Percentiles rank a stretch among this genome's conserved stretches.
Conservation (phyloP, 805 yeast genomes). For the Candida succiphila region DNA sequence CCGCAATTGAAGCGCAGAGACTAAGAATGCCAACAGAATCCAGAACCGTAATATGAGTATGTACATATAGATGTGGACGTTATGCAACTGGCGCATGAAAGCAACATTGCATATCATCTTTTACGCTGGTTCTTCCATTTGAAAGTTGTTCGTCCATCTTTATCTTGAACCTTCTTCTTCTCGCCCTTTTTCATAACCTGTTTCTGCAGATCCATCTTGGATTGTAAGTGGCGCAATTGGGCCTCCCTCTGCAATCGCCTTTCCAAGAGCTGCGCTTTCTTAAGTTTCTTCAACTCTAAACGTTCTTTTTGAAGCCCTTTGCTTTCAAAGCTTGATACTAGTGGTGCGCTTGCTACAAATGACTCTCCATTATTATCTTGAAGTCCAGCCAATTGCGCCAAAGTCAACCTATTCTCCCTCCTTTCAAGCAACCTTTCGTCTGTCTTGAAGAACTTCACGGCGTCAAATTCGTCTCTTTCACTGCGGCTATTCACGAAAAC, state of each 20-base stretch:
- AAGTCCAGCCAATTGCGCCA: conserved; percentile 44
- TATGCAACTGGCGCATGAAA: no score
- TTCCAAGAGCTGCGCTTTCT: conserved; percentile 50
- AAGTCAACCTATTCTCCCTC: conserved; percentile 62
- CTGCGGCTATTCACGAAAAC: conserved; percentile 67
- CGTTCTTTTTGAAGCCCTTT: conserved; percentile 9
- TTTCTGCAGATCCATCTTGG: conserved; percentile 65
- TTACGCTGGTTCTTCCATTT: conserved; percentile 84
- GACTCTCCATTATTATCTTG: conserved; percentile 23
- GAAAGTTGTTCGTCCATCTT: conserved; percentile 59
- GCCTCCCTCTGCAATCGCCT: conserved; percentile 59
- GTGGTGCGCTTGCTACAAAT: conserved; percentile 6
- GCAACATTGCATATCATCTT: no score
- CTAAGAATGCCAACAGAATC: no score
- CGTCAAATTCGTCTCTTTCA: conserved; percentile 47
- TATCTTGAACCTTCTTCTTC: conserved; percentile 62
- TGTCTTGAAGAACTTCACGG: conserved; percentile 63
- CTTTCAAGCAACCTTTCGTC: conserved; percentile 50
- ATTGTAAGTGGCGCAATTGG: conserved; percentile 59
- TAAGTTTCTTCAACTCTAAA: conserved; percentile 42
- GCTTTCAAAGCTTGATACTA: conserved; percentile 14
- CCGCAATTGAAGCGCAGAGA: no score
- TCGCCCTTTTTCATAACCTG: conserved; percentile 88
- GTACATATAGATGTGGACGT: no score
- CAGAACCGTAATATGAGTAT: no score